These are phyloP conservation scores for Peronosclerospora sorghi DNA, from an alignment of 352 stramenopile species.

Conservation along the genomic window DNA sequence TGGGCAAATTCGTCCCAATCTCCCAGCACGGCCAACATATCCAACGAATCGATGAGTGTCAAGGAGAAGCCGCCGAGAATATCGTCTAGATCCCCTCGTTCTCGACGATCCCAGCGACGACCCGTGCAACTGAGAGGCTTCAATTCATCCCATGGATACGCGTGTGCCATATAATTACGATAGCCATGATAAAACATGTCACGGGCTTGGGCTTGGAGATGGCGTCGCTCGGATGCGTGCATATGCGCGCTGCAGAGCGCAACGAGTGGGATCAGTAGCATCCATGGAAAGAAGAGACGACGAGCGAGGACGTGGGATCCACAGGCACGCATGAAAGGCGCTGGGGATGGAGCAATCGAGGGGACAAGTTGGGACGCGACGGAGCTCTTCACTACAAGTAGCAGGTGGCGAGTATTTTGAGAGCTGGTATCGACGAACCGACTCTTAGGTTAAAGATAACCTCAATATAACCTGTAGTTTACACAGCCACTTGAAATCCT, in stretches of 20 bases:
- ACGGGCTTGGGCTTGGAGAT: conserved; percentile 63
- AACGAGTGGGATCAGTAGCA: conserved; percentile 4
- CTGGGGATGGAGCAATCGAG: no score
- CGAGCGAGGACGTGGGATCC: no score
- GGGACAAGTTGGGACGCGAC: no score
- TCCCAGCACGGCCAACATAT: conserved; percentile 83
- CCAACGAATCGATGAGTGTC: conserved; percentile 83
- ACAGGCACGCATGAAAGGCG: no score
- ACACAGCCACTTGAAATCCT: no score
- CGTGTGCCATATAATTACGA: conserved; percentile 79
- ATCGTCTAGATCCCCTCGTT: conserved; percentile 81
- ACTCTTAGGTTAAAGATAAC: no score
- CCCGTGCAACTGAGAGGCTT: conserved; percentile 74
- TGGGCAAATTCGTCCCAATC: conserved; percentile 66
- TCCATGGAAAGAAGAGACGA: no score
- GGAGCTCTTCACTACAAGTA: no score
- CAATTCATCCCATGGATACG: conserved; percentile 82
- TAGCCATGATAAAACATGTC: conserved; percentile 88
- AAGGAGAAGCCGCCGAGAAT: conserved; percentile 71
- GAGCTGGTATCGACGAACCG: no score
- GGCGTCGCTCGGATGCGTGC: conserved; percentile 51
- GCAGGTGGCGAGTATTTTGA: no score
- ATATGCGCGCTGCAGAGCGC: conserved; percentile 25
- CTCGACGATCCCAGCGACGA: conserved; percentile 60
- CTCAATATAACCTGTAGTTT: no score